A percentile compares a stretch with the other conserved stretches of the same genome.
These are phyloP conservation scores for Tolypocladium nubicola DNA, from an alignment of 2,329 filamentous ascomycete species.

Conservation along the genomic window DNA sequence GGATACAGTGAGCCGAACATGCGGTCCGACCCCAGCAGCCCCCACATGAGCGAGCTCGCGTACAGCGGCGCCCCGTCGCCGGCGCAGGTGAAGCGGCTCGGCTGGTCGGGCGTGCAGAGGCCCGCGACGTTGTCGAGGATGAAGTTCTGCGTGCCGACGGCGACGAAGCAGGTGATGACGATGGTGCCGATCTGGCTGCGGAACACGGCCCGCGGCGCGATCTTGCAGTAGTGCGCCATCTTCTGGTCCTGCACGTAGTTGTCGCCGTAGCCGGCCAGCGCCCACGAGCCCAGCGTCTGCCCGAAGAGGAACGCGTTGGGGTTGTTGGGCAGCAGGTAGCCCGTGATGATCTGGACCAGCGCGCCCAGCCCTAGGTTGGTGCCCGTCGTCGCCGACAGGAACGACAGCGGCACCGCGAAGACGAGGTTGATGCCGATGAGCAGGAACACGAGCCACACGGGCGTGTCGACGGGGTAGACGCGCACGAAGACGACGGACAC, in stretches of 20 bases:
- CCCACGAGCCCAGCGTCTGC: slow-evolving; percentile 11
- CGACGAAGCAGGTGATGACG: slow-evolving; percentile 33
- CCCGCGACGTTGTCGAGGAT: slow-evolving; percentile 24
- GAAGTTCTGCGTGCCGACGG: slow-evolving; percentile 32
- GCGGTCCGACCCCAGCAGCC: slow-evolving; percentile 36
- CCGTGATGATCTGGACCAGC: slow-evolving; percentile 29
- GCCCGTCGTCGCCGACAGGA: slow-evolving; percentile 33
- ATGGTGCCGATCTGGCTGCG: slow-evolving; percentile 34
- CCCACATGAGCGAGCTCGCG: slow-evolving; percentile 27
- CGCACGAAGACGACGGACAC: slow-evolving; percentile 18
- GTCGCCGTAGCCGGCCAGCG: slow-evolving; percentile 23
- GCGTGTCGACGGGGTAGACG: slow-evolving; percentile 16
- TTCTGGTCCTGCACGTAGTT: slow-evolving; percentile 39
- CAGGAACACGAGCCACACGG: slow-evolving; percentile 30
- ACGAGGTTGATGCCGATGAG: slow-evolving; percentile 27
- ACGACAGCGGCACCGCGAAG: slow-evolving; percentile 31
- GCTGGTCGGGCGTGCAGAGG: slow-evolving; percentile 17
- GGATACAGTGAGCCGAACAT: slow-evolving; percentile 32
- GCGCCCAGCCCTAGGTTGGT: slow-evolving; percentile 30
- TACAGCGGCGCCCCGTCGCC: slow-evolving; percentile 37
- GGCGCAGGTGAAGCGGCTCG: slow-evolving; percentile 36
- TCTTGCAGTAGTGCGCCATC: slow-evolving; percentile 39
- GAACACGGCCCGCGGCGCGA: slow-evolving; percentile 35
- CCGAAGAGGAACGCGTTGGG: slow-evolving; percentile 15
- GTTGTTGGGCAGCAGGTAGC: slow-evolving; percentile 13